Evolutionary conservation across 805 yeast genomes (phyloP).

Genomic region (Wickerhamiella australiensis): DNA sequence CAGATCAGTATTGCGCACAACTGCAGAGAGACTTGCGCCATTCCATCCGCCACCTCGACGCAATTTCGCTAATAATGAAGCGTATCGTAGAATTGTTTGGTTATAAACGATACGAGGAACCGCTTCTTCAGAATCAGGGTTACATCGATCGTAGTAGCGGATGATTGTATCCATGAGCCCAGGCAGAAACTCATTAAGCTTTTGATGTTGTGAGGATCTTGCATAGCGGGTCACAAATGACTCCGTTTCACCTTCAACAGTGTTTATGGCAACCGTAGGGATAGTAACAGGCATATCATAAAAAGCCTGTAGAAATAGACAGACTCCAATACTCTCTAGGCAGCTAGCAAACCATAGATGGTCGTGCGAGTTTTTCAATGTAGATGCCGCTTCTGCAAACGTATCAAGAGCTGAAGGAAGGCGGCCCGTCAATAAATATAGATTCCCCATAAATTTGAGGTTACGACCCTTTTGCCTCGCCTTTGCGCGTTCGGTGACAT

Average conservation of each 20-base stretch:
- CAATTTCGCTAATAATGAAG: conserved; percentile 46
- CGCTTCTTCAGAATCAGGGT: conserved; percentile 43
- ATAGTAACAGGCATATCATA: conserved; percentile 38
- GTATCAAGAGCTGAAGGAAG: conserved; percentile 55
- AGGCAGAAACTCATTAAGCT: conserved; percentile 21
- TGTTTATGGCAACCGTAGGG: conserved; percentile 24
- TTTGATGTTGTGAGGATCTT: conserved; percentile 14
- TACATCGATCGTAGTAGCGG: conserved; percentile 15
- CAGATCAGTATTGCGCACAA: conserved; percentile 34
- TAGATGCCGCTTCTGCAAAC: conserved; percentile 58
- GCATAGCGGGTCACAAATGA: not conserved
- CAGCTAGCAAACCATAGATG: conserved; percentile 81
- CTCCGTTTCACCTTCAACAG: conserved; percentile 15
- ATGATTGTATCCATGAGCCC: conserved; percentile 27
- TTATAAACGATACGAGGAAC: conserved; percentile 73
- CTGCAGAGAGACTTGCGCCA: conserved; percentile 32
- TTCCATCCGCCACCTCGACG: conserved; percentile 40
- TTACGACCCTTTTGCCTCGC: conserved; percentile 58
- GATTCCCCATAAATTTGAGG: conserved; percentile 59
- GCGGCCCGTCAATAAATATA: conserved; percentile 71
- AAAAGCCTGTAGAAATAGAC: conserved; percentile 47
- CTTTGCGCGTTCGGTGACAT: conserved; percentile 30
- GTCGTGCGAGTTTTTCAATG: conserved; percentile 54
- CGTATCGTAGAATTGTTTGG: conserved; percentile 53
- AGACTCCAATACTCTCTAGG: conserved; percentile 66